phyloP scores from a whole-genome alignment of 2,329 filamentous ascomycete genomes.

The Colletotrichum falcatum region DNA sequence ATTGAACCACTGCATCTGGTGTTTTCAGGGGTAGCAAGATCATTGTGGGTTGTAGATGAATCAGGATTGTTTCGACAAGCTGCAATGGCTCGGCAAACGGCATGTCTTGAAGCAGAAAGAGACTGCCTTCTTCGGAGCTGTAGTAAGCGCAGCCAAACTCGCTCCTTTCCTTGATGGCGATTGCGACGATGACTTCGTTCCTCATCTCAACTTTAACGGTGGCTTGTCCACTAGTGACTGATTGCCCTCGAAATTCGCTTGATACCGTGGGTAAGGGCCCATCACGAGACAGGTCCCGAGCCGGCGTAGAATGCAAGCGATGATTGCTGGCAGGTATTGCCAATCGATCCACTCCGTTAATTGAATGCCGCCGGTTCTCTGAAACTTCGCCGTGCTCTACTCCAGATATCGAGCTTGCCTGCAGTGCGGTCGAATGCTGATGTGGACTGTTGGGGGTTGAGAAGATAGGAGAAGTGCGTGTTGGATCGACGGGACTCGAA shows the following conservation, averaged over 20 bases:
- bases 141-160: constrained; percentile 90
- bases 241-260: not conserved
- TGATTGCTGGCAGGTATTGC: not conserved
- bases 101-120: constrained; percentile 81
- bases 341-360: not conserved
- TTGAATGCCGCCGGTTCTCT: no score
- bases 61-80: constrained; percentile 65
- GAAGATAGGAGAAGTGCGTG: constrained; percentile 22
- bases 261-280: not conserved
- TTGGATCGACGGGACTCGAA: constrained; percentile 6
- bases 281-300: not conserved
- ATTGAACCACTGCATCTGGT: constrained; percentile 53
- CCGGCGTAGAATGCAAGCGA: not conserved
- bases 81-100: constrained; percentile 8
- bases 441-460: constrained; percentile 1
- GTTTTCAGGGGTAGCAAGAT: constrained; percentile 64
- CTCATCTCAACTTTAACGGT: constrained; percentile 39
- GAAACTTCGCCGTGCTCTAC: not conserved
- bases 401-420: not conserved
- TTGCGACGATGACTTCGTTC: constrained; percentile 79
- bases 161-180: constrained; percentile 78
- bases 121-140: constrained; percentile 73
- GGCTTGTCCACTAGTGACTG: not conserved
- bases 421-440: not conserved
- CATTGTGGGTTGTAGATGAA: constrained; percentile 66